Evolutionary conservation across 2,329 filamentous ascomycete genomes (phyloP).

Genomic region (Aureobasidium sp.): DNA sequence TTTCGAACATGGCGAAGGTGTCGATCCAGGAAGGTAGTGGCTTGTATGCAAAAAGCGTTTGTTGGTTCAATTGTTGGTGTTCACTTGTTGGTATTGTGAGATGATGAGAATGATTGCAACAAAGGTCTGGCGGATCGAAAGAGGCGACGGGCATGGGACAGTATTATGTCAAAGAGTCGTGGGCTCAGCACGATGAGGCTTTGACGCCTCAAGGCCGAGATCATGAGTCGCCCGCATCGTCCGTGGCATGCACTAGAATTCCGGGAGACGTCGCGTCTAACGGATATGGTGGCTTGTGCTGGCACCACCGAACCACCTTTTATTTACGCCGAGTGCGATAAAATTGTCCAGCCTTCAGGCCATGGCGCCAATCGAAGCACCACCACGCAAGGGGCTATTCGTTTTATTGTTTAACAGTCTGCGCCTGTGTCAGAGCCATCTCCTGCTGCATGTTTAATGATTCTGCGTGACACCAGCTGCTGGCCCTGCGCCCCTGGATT

Average conservation of each 20-base stretch:
- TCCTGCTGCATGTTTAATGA: neutral
- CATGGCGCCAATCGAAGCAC: neutral
- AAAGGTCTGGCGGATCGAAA: neutral
- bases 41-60: neutral
- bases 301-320: constrained; percentile 12
- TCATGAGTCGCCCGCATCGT: constrained; percentile 11
- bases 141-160: constrained; percentile 1
- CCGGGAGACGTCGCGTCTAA: constrained; percentile 1
- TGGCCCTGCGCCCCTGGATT: neutral
- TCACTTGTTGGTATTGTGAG: neutral
- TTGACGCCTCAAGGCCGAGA: constrained; percentile 12
- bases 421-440: neutral
- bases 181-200: constrained; percentile 7
- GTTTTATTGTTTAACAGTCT: neutral
- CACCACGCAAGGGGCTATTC: neutral
- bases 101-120: neutral
- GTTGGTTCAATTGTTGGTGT: neutral
- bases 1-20: constrained; percentile 29
- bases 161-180: neutral
- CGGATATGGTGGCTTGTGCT: constrained; percentile 1
- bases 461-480: neutral
- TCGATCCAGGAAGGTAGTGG: neutral
- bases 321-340: neutral
- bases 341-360: neutral
- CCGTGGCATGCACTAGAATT: constrained; percentile 5